Conservation (phyloP, 208 protist species). For the Wallacemonas rigidus region DNA sequence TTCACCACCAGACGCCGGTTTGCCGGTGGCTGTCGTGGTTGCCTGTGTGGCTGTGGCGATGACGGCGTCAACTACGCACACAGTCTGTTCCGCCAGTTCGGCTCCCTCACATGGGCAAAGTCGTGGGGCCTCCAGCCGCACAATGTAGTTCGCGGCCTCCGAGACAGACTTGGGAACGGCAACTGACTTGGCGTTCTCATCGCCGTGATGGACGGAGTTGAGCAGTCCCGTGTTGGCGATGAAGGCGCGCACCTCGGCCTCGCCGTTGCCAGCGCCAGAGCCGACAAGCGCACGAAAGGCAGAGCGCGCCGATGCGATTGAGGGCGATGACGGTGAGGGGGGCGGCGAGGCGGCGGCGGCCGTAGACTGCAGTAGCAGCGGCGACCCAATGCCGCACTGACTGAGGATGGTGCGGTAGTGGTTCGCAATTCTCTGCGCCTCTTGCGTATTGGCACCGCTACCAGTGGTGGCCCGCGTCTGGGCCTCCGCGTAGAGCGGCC, state of each 20-base stretch:
- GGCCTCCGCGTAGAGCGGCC: slow-evolving; percentile 48
- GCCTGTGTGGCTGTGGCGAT: slow-evolving; percentile 46
- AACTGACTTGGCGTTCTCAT: neutral
- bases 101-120: slow-evolving; percentile 13
- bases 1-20: slow-evolving; percentile 16
- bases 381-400: slow-evolving; percentile 28
- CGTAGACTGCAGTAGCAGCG: slow-evolving; percentile 14
- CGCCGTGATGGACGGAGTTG: slow-evolving; percentile 3
- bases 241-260: slow-evolving; percentile 23
- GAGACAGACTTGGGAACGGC: slow-evolving; percentile 26
- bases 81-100: slow-evolving; percentile 22
- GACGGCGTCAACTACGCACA: slow-evolving; percentile 50
- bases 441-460: slow-evolving; percentile 22
- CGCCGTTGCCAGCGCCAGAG: slow-evolving; percentile 21
- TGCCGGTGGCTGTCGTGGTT: neutral
- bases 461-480: slow-evolving; percentile 1
- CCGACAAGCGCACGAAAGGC: slow-evolving; percentile 12
- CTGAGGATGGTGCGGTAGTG: slow-evolving; percentile 33
- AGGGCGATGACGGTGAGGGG: neutral
- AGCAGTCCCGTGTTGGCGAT: neutral
- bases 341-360: neutral
- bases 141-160: slow-evolving; percentile 64
- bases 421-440: slow-evolving; percentile 17
- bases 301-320: neutral
- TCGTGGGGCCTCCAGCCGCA: slow-evolving; percentile 29